phyloP scores from a whole-genome alignment of 176 grass and related monocot genomes.

The Hordeum vulgare region DNA sequence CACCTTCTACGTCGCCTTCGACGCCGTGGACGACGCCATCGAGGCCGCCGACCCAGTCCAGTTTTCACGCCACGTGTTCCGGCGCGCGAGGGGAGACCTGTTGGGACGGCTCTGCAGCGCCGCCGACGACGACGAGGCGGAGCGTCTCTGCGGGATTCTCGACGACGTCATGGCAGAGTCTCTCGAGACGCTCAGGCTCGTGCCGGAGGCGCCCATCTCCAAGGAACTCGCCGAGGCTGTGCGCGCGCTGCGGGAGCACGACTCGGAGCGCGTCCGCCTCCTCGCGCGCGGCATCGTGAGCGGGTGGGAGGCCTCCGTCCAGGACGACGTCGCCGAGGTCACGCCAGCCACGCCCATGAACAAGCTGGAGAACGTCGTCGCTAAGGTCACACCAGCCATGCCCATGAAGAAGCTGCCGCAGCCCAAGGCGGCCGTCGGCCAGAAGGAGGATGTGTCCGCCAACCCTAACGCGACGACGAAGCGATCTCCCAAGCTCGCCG shows the following conservation, averaged over 20 bases:
- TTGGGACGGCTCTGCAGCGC: neutral
- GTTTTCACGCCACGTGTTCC: neutral
- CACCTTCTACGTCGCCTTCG: neutral
- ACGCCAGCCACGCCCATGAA: no score
- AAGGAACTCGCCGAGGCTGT: neutral
- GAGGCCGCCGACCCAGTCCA: neutral
- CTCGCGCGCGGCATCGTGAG: neutral
- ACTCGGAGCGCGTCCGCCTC: neutral
- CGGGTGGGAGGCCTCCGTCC: neutral
- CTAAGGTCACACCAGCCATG: no score
- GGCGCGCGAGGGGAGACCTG: neutral
- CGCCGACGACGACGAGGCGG: neutral
- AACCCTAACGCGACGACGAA: neutral
- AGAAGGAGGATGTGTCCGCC: neutral
- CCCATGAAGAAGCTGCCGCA: neutral
- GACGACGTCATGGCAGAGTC: conserved; percentile 7
- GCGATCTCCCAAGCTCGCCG: neutral
- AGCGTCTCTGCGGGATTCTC: neutral
- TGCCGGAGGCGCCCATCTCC: neutral
- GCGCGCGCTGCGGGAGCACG: neutral
- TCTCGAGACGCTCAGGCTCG: neutral
- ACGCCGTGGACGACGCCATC: neutral
- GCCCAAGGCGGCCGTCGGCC: no score
- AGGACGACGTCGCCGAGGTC: neutral
- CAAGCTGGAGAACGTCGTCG: neutral